phyloP scores from a whole-genome alignment of 208 protist species.

The Leishmania arabica region DNA sequence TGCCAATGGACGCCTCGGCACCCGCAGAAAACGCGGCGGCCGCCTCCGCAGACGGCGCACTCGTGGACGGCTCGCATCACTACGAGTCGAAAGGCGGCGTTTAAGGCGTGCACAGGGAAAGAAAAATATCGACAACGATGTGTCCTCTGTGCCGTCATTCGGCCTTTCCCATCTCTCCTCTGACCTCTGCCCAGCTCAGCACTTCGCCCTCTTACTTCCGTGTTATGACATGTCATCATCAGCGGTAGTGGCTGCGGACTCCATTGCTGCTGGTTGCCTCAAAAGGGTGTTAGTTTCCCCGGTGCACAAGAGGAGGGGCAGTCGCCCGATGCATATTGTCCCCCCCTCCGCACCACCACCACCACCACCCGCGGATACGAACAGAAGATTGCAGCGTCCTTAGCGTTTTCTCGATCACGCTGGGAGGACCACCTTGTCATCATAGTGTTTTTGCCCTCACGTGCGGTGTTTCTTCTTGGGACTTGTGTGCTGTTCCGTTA shows the following conservation, averaged over 20 bases:
- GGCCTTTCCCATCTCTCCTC: background rate
- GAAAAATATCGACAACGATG: constrained; percentile 24
- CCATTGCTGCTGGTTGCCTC: background rate
- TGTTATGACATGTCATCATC: background rate
- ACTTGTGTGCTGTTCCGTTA: background rate
- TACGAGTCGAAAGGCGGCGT: constrained; percentile 24
- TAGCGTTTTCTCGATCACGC: background rate
- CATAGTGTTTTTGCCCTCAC: background rate
- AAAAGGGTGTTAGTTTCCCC: background rate
- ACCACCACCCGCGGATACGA: background rate
- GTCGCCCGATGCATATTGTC: background rate
- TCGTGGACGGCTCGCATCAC: constrained; percentile 49
- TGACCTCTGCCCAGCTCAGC: background rate
- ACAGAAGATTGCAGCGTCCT: background rate
- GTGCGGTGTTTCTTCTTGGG: background rate
- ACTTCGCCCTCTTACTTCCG: background rate
- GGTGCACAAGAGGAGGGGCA: background rate
- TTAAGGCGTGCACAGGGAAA: constrained; percentile 33
- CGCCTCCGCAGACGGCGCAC: background rate
- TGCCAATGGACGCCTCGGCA: constrained; percentile 53
- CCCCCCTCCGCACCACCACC: no score
- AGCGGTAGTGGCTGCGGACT: background rate
- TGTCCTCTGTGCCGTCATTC: background rate
- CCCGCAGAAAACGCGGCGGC: constrained; percentile 22
- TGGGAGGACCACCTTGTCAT: background rate